Evolutionary conservation across 2,329 filamentous ascomycete species (phyloP), one percentile per base, ranked within the genome.

Genomic region (Periconia macrospinosa): DNA sequence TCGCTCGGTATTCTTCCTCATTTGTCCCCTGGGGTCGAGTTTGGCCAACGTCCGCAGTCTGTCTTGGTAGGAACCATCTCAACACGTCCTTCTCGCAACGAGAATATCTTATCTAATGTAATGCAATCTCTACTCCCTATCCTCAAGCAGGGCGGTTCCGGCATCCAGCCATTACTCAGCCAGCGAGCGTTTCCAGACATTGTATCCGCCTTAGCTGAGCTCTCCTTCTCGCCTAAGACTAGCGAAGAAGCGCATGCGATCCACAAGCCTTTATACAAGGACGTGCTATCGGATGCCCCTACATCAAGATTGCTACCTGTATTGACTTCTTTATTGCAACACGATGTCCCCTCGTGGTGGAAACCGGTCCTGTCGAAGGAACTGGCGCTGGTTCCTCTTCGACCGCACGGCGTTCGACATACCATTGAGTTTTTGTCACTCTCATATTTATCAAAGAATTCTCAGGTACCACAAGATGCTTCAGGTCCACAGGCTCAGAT

Each of bases 351-450:
- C 11, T 60, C 71, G 67, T 88, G 85, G 84, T 76, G 90, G n/a
- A 82, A 81, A 42, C 60, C 78, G 17, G 78, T 79, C 41, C 67
- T 90, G 1, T 77, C 86, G 60, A 78, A 78, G 52, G 77, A 82
- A 13, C 77, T 91, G 43, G 84, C 86, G 1, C 67, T 78, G 13
- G 65, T 90, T 10, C 87, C 88, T 1, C 76, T 89, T 23, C 79
- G 87, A 3, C 73, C 76, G 2, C 80, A 84, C 56, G 88, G 88
- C 17, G 85, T 91, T 14, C 81, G 87, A 33, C 81, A 84, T 23
- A 87, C 85, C 0, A 78, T 90, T 56, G 87, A 90, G 65, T 90
- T 90, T 64, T 79, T 91, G 35, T 87, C 89, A 53, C 81, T 86
- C 1, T 84, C 89, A 7, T 87, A 89, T 56, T 83, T 87, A 0